Evolutionary conservation across 805 yeast genomes (phyloP).

Genomic region (Maudiozyma bulderi): DNA sequence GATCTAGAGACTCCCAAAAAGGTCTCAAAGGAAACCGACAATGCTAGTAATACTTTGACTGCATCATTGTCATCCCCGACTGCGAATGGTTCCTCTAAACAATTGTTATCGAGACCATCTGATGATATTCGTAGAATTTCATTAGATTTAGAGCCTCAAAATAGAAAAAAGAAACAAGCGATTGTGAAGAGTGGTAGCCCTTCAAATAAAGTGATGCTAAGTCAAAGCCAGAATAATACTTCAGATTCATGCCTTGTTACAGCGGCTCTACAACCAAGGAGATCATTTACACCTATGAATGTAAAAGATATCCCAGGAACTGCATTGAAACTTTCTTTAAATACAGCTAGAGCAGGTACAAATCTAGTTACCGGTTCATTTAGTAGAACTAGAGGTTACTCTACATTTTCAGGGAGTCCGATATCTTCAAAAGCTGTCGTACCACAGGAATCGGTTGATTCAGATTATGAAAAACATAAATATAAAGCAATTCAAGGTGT

Average conservation of each 20-base stretch:
- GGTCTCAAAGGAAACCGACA: neutral
- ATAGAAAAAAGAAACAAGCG: neutral
- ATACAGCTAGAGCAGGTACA: constrained; percentile 8
- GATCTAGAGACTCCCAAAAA: neutral
- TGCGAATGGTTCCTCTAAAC: no score
- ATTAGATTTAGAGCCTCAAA: neutral
- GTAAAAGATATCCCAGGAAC: neutral
- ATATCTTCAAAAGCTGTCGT: neutral
- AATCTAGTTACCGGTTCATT: constrained; percentile 2
- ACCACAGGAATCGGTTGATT: neutral
- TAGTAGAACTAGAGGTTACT: neutral
- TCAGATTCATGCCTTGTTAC: neutral
- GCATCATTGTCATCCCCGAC: neutral
- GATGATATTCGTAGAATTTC: neutral
- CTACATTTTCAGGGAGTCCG: neutral
- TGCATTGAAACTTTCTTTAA: constrained; percentile 9
- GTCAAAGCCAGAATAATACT: neutral
- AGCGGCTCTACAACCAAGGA: neutral
- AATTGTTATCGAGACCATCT: neutral
- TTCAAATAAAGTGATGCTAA: neutral
- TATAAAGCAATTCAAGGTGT: constrained; percentile 6
- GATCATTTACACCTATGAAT: neutral
- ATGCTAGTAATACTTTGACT: neutral
- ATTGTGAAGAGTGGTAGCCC: neutral
- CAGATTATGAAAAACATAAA: neutral